Percentiles rank a stretch among this genome's conserved stretches.
Conservation (phyloP, 176 grass and related monocot species). For the Avena atlantica region DNA sequence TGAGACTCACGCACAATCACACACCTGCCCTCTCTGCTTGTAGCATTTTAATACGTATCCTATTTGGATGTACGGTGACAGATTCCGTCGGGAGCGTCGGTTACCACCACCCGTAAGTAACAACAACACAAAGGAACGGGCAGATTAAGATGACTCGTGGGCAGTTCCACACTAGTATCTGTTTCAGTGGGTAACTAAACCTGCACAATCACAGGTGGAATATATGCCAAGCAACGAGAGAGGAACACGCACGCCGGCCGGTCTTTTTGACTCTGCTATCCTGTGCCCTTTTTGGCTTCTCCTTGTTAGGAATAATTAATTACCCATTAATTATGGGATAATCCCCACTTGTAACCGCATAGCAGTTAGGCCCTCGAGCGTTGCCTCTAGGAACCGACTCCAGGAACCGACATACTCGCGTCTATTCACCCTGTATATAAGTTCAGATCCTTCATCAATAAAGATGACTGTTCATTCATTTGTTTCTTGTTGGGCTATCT, state of each 20-base stretch:
- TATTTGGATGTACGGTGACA: slow-evolving; percentile 22
- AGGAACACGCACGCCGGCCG: background rate
- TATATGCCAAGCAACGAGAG: slow-evolving; percentile 38
- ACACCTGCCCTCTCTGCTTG: background rate
- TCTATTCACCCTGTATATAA: too few species aligned
- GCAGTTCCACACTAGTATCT: background rate
- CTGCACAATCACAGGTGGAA: background rate
- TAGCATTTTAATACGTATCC: background rate
- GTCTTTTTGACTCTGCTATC: slow-evolving; percentile 49
- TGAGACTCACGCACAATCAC: background rate
- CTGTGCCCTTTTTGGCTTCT: too few species aligned
- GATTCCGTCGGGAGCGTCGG: slow-evolving; percentile 21
- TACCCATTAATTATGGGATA: too few species aligned
- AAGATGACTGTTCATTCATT: too few species aligned
- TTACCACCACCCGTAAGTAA: background rate
- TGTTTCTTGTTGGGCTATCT: too few species aligned
- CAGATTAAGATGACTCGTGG: background rate
- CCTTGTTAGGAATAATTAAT: too few species aligned
- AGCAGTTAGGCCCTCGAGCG: too few species aligned
- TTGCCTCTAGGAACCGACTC: too few species aligned
- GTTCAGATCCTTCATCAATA: too few species aligned
- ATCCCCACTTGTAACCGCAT: too few species aligned
- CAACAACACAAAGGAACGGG: background rate
- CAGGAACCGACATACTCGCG: too few species aligned
- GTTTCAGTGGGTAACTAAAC: background rate